Conservation (phyloP, 2,329 filamentous ascomycete species). For the Diaporthe nobilis region DNA sequence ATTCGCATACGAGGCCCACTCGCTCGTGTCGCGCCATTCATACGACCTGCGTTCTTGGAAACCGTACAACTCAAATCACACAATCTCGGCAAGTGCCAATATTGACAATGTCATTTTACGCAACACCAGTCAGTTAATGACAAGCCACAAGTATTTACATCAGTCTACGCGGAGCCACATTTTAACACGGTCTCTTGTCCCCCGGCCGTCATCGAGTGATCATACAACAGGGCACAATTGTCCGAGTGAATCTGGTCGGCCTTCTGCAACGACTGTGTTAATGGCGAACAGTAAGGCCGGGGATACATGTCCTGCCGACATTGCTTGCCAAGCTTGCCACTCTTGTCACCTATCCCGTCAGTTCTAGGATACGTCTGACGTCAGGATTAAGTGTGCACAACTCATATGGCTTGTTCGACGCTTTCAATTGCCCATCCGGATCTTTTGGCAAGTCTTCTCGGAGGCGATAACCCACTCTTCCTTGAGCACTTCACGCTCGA, state of each 20-base stretch:
- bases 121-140: neutral
- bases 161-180: neutral
- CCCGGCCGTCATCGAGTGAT: neutral
- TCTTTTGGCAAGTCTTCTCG: no score
- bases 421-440: no score
- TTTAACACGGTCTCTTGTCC: neutral
- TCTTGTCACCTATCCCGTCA: neutral
- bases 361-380: neutral
- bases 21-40: neutral
- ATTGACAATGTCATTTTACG: constrained; percentile 5
- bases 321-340: no score
- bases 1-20: constrained; percentile 1
- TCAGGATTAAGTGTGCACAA: no score
- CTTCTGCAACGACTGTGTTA: neutral
- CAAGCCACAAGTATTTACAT: neutral
- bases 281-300: neutral
- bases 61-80: neutral
- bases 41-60: neutral
- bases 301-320: no score
- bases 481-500: no score
- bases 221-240: neutral
- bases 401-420: no score
- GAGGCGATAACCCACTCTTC: no score
- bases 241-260: neutral
- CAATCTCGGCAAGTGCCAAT: constrained; percentile 15